A percentile compares a stretch with the other conserved stretches of the same genome.
These are phyloP conservation scores for Tilletiaria anomala DNA, from an alignment of 1,284 basidiomycete genomes.

Conservation along the genomic window DNA sequence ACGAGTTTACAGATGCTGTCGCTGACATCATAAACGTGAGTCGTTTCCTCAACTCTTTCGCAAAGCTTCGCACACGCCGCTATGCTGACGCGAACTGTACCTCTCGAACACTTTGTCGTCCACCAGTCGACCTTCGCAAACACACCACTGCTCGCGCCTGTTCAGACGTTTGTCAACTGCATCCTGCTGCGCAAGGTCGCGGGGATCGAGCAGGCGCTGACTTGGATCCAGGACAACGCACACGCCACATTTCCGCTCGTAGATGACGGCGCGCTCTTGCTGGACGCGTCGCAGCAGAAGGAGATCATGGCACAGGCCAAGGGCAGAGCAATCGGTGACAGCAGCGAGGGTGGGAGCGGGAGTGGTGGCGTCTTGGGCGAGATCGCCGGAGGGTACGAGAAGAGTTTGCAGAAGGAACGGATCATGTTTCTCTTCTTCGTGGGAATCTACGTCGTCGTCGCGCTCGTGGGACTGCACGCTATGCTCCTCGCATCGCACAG, in stretches of 20 bases:
- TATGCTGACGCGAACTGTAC: neutral
- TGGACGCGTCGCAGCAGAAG: too few species aligned
- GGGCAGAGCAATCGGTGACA: too few species aligned
- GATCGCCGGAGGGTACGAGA: too few species aligned
- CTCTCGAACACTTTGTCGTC: neutral
- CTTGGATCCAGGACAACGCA: constrained; percentile 79
- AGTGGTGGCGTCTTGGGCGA: too few species aligned
- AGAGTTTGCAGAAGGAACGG: too few species aligned
- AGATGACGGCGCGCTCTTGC: too few species aligned
- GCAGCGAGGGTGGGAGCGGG: too few species aligned
- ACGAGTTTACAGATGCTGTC: constrained; percentile 44
- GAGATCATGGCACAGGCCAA: too few species aligned
- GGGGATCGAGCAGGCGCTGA: constrained; percentile 70
- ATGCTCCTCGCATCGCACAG: too few species aligned
- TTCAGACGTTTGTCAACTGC: constrained; percentile 45
- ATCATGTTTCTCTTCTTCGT: too few species aligned
- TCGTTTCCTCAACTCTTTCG: neutral
- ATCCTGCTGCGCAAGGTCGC: constrained; percentile 76
- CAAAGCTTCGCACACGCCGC: neutral
- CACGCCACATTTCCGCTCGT: constrained; percentile 63
- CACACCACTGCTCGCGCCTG: constrained; percentile 13
- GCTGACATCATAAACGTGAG: constrained; percentile 15
- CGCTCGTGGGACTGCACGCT: too few species aligned
- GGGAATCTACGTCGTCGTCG: too few species aligned
- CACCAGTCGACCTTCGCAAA: constrained; percentile 51